Base-by-base conservation (phyloP, 2,329 filamentous ascomycete species). In the Scedosporium minutisporum region DNA sequence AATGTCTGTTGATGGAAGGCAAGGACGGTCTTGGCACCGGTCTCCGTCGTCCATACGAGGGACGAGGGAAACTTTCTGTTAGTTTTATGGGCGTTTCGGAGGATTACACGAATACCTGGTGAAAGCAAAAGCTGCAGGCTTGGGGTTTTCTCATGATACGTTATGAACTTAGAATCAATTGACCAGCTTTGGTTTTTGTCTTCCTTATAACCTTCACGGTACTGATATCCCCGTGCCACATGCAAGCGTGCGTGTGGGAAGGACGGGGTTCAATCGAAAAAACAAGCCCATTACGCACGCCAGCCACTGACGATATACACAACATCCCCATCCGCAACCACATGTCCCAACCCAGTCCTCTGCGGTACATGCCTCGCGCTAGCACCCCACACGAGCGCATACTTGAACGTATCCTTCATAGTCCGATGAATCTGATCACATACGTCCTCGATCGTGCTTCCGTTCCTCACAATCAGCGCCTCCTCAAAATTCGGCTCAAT, bases 361-460 rank as follows among this genome's bases (percentile, higher is more conserved):
- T 99, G 95, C 42, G 96, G 95, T 42, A 97, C 82, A 79, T 99
- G 96, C 70, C 91, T 87, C 42, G 95, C 95, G 75, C 93, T 97
- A 18, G 93, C 93, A 4, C 95, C 95, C 96, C 96, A 99, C 0
- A 99, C 95, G 67, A 97, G 77, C 3, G 95, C 96, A 77, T 97
- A 97, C 80, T 97, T 99, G 83, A 97, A 99, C 4, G 92, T 96
- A 66, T 99, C 96, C 84, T 97, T 99, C 67, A 99, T 79, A 27
- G 87, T 95, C 65, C 95, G 83, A 77, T 99, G 95, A 68, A 99
- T 90, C 69, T 91, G 87, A 75, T 99, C 95, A 75, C 95, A 99
- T 9, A 99, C 95, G 75, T 99, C 93, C 77, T 97, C 95, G 71
- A 99, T 92, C 12, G 87, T 91, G 71, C 90, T 91, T 69, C 93